Base-by-base conservation (phyloP, 495 filamentous ascomycete genomes). In the Paragyromitra xinjiangensis region DNA sequence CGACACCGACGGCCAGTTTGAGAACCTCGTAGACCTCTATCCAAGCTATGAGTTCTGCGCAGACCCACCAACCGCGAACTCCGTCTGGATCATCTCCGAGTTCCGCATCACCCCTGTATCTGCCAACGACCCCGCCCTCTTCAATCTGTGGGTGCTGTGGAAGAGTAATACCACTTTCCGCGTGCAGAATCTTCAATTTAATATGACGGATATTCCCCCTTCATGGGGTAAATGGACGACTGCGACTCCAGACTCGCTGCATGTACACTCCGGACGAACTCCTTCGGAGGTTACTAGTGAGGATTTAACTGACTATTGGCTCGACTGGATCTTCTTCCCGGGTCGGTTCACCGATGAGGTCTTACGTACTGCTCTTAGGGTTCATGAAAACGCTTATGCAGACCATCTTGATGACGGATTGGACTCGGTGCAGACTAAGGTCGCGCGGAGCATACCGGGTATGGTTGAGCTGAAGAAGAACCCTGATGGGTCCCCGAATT, bases 111-210 rank as follows among this genome's bases (percentile, higher is more conserved):
- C 87, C 48, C 82, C 88, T 1, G 84, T 84, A 29, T 76, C 74
- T 6, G 66, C 82, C 3, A 71, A 82, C 42, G 69, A 81, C 26
- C 69, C 78, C 6, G 70, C 80, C 12, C 83, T 83, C 19, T 88
- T 90, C 73, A 89, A 93, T 81, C 69, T 95, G 3, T 99, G 95
- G 95, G 87, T 94, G 12, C 84, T 95, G 53, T 95, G 93, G 94
- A 91, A 94, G 85, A 91, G 92, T 84, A 91, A 95, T 81, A 88
- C 91, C 78, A 87, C 91, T 74, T 90, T 94, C 83, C 86, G 91
- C 70, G 86, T 97, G 50, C 92, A 94, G 83, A 86, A 88, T 66
- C 74, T 93, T 75, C 87, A 88, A 70, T 86, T 88, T 83, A 80
- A 88, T 73, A 83, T 92, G 81, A 83, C 85, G 5, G 84, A 85